phyloP scores from a whole-genome alignment of 2,329 filamentous ascomycete species.

The Aspergillus pseudoglaucus region DNA sequence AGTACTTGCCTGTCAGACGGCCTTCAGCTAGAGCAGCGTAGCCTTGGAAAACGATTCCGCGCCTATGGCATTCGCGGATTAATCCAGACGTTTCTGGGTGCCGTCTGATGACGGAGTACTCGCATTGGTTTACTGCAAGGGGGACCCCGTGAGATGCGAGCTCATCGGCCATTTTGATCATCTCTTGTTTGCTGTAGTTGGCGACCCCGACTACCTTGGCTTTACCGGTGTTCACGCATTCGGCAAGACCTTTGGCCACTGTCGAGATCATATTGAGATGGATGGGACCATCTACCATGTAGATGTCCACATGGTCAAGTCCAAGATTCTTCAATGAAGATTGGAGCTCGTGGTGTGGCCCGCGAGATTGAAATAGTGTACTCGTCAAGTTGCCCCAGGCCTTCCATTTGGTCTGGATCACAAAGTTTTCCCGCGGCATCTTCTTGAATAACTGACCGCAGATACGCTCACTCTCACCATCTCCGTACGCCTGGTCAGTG shows the following conservation, averaged over 20 bases:
- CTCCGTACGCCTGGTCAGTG: conserved; percentile 40
- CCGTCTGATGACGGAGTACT: conserved; percentile 39
- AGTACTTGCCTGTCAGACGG: conserved; percentile 38
- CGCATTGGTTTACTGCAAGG: conserved; percentile 41
- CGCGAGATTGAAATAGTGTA: conserved; percentile 24
- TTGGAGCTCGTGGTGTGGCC: conserved; percentile 32
- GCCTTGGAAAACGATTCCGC: conserved; percentile 38
- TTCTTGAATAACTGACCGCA: conserved; percentile 35
- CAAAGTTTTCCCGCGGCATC: conserved; percentile 28
- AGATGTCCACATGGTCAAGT: conserved; percentile 38
- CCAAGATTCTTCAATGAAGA: conserved; percentile 33
- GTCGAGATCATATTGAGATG: conserved; percentile 35
- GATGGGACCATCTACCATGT: conserved; percentile 41
- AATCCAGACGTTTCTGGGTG: conserved; percentile 36
- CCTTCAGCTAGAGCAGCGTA: conserved; percentile 39
- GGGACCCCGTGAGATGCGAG: conserved; percentile 32
- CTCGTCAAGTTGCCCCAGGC: conserved; percentile 26
- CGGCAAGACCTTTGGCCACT: conserved; percentile 37
- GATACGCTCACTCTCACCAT: conserved; percentile 38
- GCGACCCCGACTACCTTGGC: conserved; percentile 39
- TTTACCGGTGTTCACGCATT: conserved; percentile 38
- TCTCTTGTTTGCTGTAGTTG: conserved; percentile 39
- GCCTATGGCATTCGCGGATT: conserved; percentile 34
- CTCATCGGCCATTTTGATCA: conserved; percentile 39
- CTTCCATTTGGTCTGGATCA: conserved; percentile 39